These are phyloP conservation scores for Botrytis pseudocinerea DNA, from an alignment of 2,329 filamentous ascomycete species.

Conservation along the genomic window DNA sequence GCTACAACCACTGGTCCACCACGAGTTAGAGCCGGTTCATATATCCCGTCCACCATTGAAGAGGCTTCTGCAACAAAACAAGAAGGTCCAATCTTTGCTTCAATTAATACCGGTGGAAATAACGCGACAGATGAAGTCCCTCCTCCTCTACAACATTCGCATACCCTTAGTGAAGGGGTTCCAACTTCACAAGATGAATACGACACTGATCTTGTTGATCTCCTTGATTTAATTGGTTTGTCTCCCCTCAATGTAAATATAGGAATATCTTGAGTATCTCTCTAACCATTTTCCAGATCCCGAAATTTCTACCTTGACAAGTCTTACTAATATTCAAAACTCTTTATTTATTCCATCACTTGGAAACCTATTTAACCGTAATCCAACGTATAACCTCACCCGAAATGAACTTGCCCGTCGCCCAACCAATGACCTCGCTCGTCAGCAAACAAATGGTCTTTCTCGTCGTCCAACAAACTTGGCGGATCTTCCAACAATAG, in stretches of 20 bases:
- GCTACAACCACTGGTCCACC: conserved; percentile 1
- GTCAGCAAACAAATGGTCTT: conserved; percentile 13
- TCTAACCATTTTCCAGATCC: conserved; percentile 34
- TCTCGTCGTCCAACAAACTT: conserved; percentile 17
- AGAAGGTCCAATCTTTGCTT: conserved; percentile 9
- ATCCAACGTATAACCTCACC: conserved; percentile 75
- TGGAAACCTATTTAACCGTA: conserved; percentile 72
- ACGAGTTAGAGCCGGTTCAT: conserved; percentile 15
- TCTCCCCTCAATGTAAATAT: background rate
- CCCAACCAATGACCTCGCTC: conserved; percentile 34
- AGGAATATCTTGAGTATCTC: conserved; percentile 4
- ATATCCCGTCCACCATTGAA: conserved; percentile 23
- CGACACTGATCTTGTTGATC: conserved; percentile 62
- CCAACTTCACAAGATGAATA: conserved; percentile 47
- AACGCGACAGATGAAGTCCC: background rate
- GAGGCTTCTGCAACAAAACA: conserved; percentile 11
- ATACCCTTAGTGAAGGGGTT: background rate
- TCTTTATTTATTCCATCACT: conserved; percentile 83
- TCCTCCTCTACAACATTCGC: conserved; percentile 2
- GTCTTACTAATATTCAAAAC: conserved; percentile 86
- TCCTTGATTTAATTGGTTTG: conserved; percentile 66
- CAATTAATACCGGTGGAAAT: background rate
- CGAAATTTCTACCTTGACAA: conserved; percentile 72
- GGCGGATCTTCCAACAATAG: conserved; percentile 20
- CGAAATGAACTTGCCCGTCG: conserved; percentile 41